Evolutionary conservation across 306 rosid species (phyloP), one percentile per base, ranked within the genome.

Genomic region (Oxytropis ochrocephala): DNA sequence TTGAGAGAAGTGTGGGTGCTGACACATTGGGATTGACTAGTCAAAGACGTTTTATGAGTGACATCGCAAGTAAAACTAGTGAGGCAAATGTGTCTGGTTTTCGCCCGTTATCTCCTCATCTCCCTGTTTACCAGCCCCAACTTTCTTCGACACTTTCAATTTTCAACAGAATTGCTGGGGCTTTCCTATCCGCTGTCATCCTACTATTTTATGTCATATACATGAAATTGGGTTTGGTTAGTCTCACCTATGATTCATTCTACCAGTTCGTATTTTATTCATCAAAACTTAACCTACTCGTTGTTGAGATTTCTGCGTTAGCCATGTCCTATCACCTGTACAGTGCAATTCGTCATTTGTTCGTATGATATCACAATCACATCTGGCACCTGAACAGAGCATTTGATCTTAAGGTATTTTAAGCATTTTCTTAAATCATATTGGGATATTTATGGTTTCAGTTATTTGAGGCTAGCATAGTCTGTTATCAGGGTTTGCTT

Each of bases 391-490:
- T 78, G 89, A 75, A 72, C 80, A 2, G 74, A 24, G 8, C 81
- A 87, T 80, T 89, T 21, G 96, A 82, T 75, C 84, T 90, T 11
- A 84, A 90, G 98, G 98, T 94, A 79, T 70, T 52, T 61, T 46
- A 61, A 16, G 44, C 41, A 63, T 51, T 49, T 54, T 55, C 53
- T 12, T 53, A 24, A 63, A 57, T 47, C 24, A 11, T 38, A 49
- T 57, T 42, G 30, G 2, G 58, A 0, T 46, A 47, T 24, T 36
- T 21, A 32, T 64, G 58, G 18, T 58, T 24, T 30, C 16, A 14
- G 1, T 30, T 50, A 21, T 11, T 48, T 14, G 57, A 39, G 55
- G 47, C 18, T 21, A 44, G 36, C 18, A 3, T 24, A 14, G 29
- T 53, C 35, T 53, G 33, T 24, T 53, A 24, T 44, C 13, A 29